Conservation (phyloP, 164 flowering plant genomes). For the Tetrastigma voinierianum region DNA sequence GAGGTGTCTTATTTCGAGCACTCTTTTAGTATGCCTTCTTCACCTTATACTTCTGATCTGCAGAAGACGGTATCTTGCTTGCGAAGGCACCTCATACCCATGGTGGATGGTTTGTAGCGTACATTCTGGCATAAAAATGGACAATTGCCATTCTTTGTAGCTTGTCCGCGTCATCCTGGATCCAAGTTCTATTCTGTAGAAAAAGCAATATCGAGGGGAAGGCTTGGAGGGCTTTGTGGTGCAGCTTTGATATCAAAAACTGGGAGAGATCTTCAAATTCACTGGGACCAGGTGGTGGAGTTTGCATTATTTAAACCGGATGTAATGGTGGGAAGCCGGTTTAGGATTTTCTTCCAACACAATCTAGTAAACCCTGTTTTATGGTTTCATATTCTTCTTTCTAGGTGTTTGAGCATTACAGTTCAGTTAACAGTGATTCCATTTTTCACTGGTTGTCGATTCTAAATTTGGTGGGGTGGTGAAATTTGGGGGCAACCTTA, state of each 20-base stretch:
- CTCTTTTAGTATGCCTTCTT: slow-evolving; percentile 61
- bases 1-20: slow-evolving; percentile 61
- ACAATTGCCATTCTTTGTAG: slow-evolving; percentile 53
- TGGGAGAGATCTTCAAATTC: slow-evolving; percentile 29
- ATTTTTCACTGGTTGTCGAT: slow-evolving; percentile 53
- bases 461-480: slow-evolving; percentile 72
- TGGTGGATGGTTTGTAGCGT: slow-evolving; percentile 55
- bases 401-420: slow-evolving; percentile 48
- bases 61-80: slow-evolving; percentile 51
- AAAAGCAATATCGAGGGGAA: slow-evolving; percentile 55
- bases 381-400: slow-evolving; percentile 55
- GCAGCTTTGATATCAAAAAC: slow-evolving; percentile 49
- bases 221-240: slow-evolving; percentile 44
- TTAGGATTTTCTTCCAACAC: slow-evolving; percentile 37
- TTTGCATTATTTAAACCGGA: slow-evolving; percentile 51
- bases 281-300: slow-evolving; percentile 58
- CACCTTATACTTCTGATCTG: slow-evolving; percentile 27
- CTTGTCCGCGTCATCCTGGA: slow-evolving; percentile 53
- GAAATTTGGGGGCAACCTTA: slow-evolving; percentile 65
- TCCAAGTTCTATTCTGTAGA: slow-evolving; percentile 58
- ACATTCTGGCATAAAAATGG: slow-evolving; percentile 62
- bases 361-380: slow-evolving; percentile 63
- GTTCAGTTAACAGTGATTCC: slow-evolving; percentile 26
- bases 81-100: slow-evolving; percentile 65
- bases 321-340: slow-evolving; percentile 41